These are phyloP conservation scores for Ambrosia trifida DNA, from an alignment of 129 eudicot genomes.

Conservation along the genomic window DNA sequence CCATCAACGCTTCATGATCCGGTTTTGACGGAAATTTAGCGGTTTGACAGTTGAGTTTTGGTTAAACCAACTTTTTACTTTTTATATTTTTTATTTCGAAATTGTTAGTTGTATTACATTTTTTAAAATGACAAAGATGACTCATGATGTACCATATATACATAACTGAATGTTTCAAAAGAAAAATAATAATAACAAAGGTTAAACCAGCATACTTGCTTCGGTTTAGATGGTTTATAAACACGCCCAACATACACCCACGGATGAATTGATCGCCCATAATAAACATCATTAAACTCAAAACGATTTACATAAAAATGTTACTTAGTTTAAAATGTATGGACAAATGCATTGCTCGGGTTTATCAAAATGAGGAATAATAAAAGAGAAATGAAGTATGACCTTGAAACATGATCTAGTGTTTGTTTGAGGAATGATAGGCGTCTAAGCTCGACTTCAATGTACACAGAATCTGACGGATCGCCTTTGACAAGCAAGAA, in stretches of 20 bases:
- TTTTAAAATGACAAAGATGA: too few relatives aligned
- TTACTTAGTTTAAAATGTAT: background rate
- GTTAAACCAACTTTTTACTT: background rate
- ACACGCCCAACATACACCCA: background rate
- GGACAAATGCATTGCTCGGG: background rate
- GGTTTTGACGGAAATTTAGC: background rate
- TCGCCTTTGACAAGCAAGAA: slow-evolving; percentile 86
- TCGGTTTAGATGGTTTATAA: background rate
- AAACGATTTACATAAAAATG: background rate
- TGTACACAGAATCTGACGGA: slow-evolving; percentile 80
- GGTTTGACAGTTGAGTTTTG: background rate
- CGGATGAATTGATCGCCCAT: background rate
- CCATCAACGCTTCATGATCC: background rate
- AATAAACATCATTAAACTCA: background rate
- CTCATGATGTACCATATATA: background rate
- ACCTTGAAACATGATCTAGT: slow-evolving; percentile 58
- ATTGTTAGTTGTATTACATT: too few relatives aligned
- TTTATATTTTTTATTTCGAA: too few relatives aligned
- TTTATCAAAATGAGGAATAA: background rate
- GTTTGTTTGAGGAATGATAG: slow-evolving; percentile 67
- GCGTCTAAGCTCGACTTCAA: slow-evolving; percentile 90
- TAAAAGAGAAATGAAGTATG: slow-evolving; percentile 18
- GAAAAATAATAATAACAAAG: background rate
- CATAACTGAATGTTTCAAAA: background rate
- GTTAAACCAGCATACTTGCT: background rate